Evolutionary conservation across 1,284 basidiomycete genomes (phyloP).

Genomic region (Lentinula novae-zelandiae): DNA sequence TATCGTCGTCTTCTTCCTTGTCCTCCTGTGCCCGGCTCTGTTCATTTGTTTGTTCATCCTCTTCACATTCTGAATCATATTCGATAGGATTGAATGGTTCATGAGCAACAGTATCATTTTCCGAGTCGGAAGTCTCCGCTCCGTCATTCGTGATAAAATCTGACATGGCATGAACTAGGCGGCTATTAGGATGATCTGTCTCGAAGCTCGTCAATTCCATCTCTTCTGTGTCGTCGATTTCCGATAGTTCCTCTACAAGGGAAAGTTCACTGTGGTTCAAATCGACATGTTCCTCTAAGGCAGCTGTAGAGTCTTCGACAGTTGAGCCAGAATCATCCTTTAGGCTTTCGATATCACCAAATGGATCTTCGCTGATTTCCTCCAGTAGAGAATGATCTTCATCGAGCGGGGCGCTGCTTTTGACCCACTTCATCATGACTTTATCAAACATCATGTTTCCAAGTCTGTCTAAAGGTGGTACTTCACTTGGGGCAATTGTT

Average conservation of each 20-base stretch:
- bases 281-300: conserved; percentile 19
- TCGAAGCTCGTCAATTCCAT: conserved; percentile 65
- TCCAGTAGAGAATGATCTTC: conserved; percentile 37
- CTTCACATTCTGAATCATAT: conserved; percentile 42
- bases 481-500: conserved; percentile 77
- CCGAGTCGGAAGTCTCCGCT: conserved; percentile 46
- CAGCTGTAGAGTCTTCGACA: conserved; percentile 28
- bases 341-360: conserved; percentile 83
- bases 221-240: conserved; percentile 51
- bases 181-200: conserved; percentile 57
- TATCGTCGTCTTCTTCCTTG: neutral
- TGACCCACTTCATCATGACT: conserved; percentile 80
- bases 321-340: conserved; percentile 49
- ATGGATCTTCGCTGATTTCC: conserved; percentile 77
- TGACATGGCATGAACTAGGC: conserved; percentile 44
- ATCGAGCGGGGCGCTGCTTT: conserved; percentile 39
- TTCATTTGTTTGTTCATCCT: conserved; percentile 29
- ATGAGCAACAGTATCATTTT: conserved; percentile 22
- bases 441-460: conserved; percentile 87
- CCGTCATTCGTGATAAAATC: conserved; percentile 41
- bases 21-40: conserved; percentile 18
- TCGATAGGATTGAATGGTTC: conserved; percentile 26
- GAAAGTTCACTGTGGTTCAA: conserved; percentile 35
- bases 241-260: conserved; percentile 48
- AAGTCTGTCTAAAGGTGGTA: conserved; percentile 69